Percentiles rank a stretch among this genome's conserved stretches.
phyloP scores from a whole-genome alignment of 108 stramenopile species.

The Skeletonema potamos region DNA sequence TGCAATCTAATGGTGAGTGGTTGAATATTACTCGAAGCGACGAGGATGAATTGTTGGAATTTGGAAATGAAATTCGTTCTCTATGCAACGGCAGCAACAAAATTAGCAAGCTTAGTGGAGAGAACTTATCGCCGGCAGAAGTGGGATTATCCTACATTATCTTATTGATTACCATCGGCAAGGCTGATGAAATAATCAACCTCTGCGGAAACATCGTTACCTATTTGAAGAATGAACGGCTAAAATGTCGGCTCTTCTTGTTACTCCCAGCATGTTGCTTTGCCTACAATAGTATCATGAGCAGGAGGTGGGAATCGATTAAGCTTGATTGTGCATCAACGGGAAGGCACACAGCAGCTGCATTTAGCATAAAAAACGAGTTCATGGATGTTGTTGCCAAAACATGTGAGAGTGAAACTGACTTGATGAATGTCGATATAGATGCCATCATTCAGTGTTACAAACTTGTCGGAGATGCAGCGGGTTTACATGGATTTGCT shows the following conservation, averaged over 20 bases:
- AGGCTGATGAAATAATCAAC: conserved; percentile 24
- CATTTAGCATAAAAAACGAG: conserved; percentile 20
- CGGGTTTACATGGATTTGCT: conserved; percentile 14
- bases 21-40: conserved; percentile 2
- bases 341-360: conserved; percentile 26
- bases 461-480: conserved; percentile 39
- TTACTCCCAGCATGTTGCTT: conserved; percentile 25
- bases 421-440: conserved; percentile 19
- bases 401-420: background rate
- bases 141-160: conserved; percentile 17
- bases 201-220: conserved; percentile 3
- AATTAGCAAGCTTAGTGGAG: background rate
- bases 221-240: background rate
- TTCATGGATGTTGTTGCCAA: conserved; percentile 1
- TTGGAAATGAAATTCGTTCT: background rate
- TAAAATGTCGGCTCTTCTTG: background rate
- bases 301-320: conserved; percentile 37
- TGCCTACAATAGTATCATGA: conserved; percentile 32
- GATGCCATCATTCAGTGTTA: conserved; percentile 39
- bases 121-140: background rate
- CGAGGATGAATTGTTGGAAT: background rate
- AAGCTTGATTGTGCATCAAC: conserved; percentile 22
- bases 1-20: conserved; percentile 32
- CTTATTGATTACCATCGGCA: conserved; percentile 23
- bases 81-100: background rate